Evolutionary conservation across 2,329 filamentous ascomycete species (phyloP), one percentile per base, ranked within the genome.

Genomic region (Fusarium udum): DNA sequence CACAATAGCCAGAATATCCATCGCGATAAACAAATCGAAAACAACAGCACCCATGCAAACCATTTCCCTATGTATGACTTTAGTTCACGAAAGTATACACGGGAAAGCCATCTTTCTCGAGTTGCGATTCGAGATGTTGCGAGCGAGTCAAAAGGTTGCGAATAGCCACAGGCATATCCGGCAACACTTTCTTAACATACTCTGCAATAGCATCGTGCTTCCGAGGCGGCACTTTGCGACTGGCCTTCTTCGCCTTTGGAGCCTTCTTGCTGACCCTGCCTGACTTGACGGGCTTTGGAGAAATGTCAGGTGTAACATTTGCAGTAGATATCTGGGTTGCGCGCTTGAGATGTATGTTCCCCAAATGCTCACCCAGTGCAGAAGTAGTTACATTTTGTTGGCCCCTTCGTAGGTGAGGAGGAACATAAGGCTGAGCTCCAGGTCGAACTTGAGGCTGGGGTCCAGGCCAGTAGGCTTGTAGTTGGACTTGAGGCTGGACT

Each of bases 81-180:
- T 31, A 61, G 4, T 36, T 49, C 24, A 64, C 28, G 22, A 72
- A 59, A 26, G 64, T 46, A 40, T 55, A 64, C 13, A 49, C 22
- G n/a, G 43, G 71, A 56, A 75, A 34, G 15, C 39, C 49, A 20
- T 48, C 59, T 18, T 32, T 34, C 7, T 40, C 28, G 14, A 77
- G 60, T 37, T 46, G 71, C 18, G 37, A 43, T 10, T 73, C 70
- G 3, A 77, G 60, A n/a, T 69, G 48, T 46, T 56, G 42, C 10
- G 62, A 40, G 7, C 75, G 69, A 42, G 51, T 32, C 20, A 65
- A 46, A 39, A 78, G 60, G 34, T 77, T 78, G 28, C 64, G 74
- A 37, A 78, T 59, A 37, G 74, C 73, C 31, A 76, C 65, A 31
- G 76, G 76, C 68, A 75, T 56, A 20, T 53, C 43, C 6, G 66